Conservation (phyloP, 768 basidiomycete genomes). For the Xerocomus brunneocitrinus region DNA sequence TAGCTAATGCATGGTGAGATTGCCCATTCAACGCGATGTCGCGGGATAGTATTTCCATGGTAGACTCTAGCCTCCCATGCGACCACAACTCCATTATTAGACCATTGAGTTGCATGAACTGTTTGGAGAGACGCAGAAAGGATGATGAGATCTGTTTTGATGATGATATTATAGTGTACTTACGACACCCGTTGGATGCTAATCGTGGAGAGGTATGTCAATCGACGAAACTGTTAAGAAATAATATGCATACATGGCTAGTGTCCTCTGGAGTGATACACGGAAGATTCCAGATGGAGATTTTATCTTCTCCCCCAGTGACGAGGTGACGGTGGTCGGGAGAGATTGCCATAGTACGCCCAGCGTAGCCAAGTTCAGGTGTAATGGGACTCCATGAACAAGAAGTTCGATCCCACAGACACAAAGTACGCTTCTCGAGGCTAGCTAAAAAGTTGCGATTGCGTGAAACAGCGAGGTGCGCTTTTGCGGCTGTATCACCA, state of each 20-base stretch:
- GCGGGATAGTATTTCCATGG: constrained; percentile 7
- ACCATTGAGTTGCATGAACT: constrained; percentile 10
- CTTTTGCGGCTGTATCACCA: not conserved
- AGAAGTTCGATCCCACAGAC: constrained; percentile 8
- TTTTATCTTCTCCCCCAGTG: constrained; percentile 7
- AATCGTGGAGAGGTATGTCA: not conserved
- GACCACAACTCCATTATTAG: constrained; percentile 3
- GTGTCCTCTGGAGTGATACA: not conserved
- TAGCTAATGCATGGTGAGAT: constrained; percentile 3
- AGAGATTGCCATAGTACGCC: constrained; percentile 8
- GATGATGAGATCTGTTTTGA: not conserved
- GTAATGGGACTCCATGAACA: constrained; percentile 1
- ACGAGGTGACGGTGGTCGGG: constrained; percentile 5
- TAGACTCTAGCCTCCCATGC: not conserved
- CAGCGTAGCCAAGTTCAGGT: constrained; percentile 1
- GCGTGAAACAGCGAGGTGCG: constrained; percentile 11
- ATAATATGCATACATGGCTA: not conserved
- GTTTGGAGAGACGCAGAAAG: not conserved
- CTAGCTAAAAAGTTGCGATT: constrained; percentile 1
- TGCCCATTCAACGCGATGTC: constrained; percentile 3
- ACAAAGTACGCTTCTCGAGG: constrained; percentile 3
- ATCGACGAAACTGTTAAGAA: not conserved
- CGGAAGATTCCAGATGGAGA: constrained; percentile 14
- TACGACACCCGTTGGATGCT: constrained; percentile 4
- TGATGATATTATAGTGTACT: not conserved